These are phyloP conservation scores for Sarocladium strictum DNA, from an alignment of 2,329 filamentous ascomycete species.

Conservation along the genomic window DNA sequence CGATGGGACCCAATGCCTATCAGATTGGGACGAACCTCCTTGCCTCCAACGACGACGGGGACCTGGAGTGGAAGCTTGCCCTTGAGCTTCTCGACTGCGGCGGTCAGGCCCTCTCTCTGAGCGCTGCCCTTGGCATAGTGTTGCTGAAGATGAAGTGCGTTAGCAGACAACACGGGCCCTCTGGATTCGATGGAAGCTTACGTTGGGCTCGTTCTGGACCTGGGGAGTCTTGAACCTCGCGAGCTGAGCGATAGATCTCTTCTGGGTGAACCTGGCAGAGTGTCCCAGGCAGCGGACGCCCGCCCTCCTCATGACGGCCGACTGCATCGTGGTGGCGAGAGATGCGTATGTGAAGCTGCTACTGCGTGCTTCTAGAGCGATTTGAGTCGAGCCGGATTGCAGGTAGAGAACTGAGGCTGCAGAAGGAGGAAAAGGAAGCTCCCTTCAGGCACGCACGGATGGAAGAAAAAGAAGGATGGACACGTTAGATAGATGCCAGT, in stretches of 20 bases:
- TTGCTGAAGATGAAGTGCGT: constrained; percentile 64
- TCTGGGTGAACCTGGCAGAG: constrained; percentile 19
- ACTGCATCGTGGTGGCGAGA: constrained; percentile 23
- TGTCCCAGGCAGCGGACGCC: constrained; percentile 25
- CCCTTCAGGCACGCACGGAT: not conserved
- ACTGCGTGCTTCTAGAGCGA: not conserved
- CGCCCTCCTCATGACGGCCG: constrained; percentile 26
- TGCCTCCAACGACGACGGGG: constrained; percentile 77
- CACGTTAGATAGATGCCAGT: no score
- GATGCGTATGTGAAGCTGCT: not conserved
- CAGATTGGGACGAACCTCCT: constrained; percentile 49
- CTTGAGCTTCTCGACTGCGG: constrained; percentile 66
- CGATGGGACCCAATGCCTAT: not conserved
- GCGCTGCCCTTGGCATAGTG: constrained; percentile 80
- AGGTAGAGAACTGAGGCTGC: not conserved
- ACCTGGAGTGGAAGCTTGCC: constrained; percentile 67
- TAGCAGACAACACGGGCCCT: no score
- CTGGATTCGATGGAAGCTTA: constrained; percentile 48
- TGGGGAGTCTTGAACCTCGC: constrained; percentile 84
- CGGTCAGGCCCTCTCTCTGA: constrained; percentile 69
- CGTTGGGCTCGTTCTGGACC: constrained; percentile 92
- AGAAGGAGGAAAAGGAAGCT: not conserved
- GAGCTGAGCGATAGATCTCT: constrained; percentile 48
- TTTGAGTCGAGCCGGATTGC: not conserved
- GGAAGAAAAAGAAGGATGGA: not conserved